Evolutionary conservation across 345 rosid species (phyloP), one percentile per base, ranked within the genome.

Genomic region (Populus deltoides): DNA sequence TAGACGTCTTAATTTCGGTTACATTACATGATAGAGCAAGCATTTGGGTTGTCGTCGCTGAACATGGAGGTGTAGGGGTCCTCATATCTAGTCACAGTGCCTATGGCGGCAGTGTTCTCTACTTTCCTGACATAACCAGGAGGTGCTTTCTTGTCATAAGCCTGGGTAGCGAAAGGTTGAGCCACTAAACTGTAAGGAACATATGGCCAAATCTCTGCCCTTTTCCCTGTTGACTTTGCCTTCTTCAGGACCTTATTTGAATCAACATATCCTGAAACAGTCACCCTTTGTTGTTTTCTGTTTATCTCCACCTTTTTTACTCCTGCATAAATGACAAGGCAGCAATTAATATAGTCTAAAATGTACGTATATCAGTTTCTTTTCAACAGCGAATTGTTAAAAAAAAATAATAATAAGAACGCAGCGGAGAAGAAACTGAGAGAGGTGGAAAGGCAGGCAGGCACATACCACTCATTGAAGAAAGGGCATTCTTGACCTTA

Each of bases 111-210:
- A 3, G 78, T 78, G 81, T 78, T 82, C 11, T 96, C 99, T 0
- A 91, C 83, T 17, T 73, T 96, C 87, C 98, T 89, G 39, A 96
- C 99, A 75, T 86, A 86, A 63, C 99, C 98, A 62, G 98, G 92
- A 24, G 99, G 99, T 8, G 99, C 99, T 74, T 84, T 93, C 91
- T 96, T 96, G 93, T 96, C 97, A 75, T 96, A 93, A 75, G 94
- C 89, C 55, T 86, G 85, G 68, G 87, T 87, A 35, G 85, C 75
- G 80, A 90, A 96, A 4, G 99, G 97, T 49, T 91, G 97, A 49
- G 98, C 92, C 90, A 96, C 98, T 76, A 93, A 51, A 76, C 87
- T 90, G 87, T 92, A 96, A 33, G 97, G 97, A 7, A 96, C 87
- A 55, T 93, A 96, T 1, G 99, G 99, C 99, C 99, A 93, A 63